A percentile compares a stretch with the other conserved stretches of the same genome.
These are phyloP conservation scores for Pseudohalonectria lignicola DNA, from an alignment of 2,329 filamentous ascomycete species.

Conservation along the genomic window DNA sequence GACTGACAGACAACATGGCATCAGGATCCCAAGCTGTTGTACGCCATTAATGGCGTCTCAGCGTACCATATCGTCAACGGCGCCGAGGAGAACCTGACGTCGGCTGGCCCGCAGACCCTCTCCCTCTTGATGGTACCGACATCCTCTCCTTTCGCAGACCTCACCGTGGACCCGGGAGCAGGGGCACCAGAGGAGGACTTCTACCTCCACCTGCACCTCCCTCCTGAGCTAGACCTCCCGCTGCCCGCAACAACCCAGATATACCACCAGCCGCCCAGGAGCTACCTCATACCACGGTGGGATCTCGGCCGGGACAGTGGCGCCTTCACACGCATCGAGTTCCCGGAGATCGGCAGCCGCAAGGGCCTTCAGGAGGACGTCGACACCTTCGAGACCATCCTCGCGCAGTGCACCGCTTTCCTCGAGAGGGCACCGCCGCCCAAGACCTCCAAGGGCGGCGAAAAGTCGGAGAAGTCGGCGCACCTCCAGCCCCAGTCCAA, in stretches of 20 bases:
- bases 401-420: conserved; percentile 92
- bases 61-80: conserved; percentile 89
- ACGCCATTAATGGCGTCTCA: conserved; percentile 71
- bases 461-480: conserved; percentile 7
- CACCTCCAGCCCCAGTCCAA: not conserved
- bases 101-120: conserved; percentile 78
- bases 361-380: conserved; percentile 78
- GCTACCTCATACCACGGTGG: conserved; percentile 93
- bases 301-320: conserved; percentile 80
- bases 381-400: conserved; percentile 89
- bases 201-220: conserved; percentile 89
- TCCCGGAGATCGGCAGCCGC: conserved; percentile 62
- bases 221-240: conserved; percentile 86
- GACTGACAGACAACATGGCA: not conserved
- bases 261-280: conserved; percentile 86
- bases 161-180: conserved; percentile 38
- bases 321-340: conserved; percentile 88
- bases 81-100: conserved; percentile 70
- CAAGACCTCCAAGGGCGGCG: conserved; percentile 21
- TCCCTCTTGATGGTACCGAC: conserved; percentile 95
- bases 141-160: conserved; percentile 56
- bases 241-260: conserved; percentile 94
- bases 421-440: conserved; percentile 70
- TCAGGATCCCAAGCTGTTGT: conserved; percentile 55
- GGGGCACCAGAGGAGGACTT: conserved; percentile 71